phyloP scores from a whole-genome alignment of 2,329 filamentous ascomycete genomes.

The Xylaria arbuscula region DNA sequence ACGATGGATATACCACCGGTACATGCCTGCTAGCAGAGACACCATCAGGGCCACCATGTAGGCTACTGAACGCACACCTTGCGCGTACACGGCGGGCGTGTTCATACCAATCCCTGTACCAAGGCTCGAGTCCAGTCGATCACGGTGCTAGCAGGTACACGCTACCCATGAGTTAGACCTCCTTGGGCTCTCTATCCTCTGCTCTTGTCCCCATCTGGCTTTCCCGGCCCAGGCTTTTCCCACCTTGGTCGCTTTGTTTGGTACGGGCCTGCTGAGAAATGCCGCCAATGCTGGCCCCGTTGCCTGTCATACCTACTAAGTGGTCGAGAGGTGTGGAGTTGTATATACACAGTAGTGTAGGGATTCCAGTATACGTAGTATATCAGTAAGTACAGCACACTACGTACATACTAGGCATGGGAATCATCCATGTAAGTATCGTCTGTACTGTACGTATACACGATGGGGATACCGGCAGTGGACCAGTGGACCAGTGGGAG shows the following conservation, averaged over 20 bases:
- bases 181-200: slow-evolving; percentile 21
- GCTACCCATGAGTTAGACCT: slow-evolving; percentile 29
- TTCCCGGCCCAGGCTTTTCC: slow-evolving; percentile 25
- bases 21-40: no score
- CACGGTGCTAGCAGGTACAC: slow-evolving; percentile 10
- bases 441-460: slow-evolving; percentile 15
- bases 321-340: background rate
- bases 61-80: slow-evolving; percentile 14
- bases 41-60: background rate
- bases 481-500: slow-evolving; percentile 15
- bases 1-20: no score
- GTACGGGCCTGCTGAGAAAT: slow-evolving; percentile 21
- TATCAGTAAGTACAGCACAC: no score
- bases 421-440: background rate
- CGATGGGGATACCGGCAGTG: slow-evolving; percentile 19
- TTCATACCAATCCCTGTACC: slow-evolving; percentile 18
- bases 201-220: slow-evolving; percentile 29
- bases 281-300: slow-evolving; percentile 2
- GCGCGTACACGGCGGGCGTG: slow-evolving; percentile 21
- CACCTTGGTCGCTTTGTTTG: slow-evolving; percentile 13
- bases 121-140: slow-evolving; percentile 11
- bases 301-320: slow-evolving; percentile 6
- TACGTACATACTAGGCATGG: background rate
- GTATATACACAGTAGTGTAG: background rate
- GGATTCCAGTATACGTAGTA: background rate